A percentile compares a stretch with the other conserved stretches of the same genome.
These are phyloP conservation scores for Kwoniella sp. DNA, from an alignment of 768 basidiomycete species.

Conservation along the genomic window DNA sequence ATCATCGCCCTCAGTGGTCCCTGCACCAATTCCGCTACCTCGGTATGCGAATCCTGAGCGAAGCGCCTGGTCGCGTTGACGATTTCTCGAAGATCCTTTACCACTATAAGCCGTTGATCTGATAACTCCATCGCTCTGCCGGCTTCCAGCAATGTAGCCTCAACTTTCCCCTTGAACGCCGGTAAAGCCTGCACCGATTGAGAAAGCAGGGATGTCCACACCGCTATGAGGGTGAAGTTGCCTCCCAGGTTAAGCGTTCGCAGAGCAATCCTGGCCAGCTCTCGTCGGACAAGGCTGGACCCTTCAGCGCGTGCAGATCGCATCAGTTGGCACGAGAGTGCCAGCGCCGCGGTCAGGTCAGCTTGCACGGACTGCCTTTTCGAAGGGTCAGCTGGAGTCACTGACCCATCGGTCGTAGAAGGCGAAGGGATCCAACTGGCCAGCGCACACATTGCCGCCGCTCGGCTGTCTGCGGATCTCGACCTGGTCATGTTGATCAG, in stretches of 20 bases:
- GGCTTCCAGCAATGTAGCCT: too few species aligned
- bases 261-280: constrained; percentile 25
- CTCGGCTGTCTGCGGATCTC: constrained; percentile 28
- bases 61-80: neutral
- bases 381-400: neutral
- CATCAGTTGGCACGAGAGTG: constrained; percentile 10
- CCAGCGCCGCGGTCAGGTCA: neutral
- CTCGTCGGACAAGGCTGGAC: constrained; percentile 33
- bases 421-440: constrained; percentile 20
- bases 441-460: constrained; percentile 37
- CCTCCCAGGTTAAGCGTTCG: constrained; percentile 11
- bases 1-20: neutral
- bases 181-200: neutral
- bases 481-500: constrained; percentile 19
- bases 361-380: neutral
- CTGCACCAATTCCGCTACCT: neutral
- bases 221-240: constrained; percentile 18
- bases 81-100: neutral
- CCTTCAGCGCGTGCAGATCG: constrained; percentile 18
- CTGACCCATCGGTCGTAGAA: neutral
- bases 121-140: too few species aligned
- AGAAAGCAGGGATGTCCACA: constrained; percentile 16
- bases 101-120: too few species aligned
- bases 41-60: constrained; percentile 5
- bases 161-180: neutral